These are phyloP conservation scores for Marasmius tenuissimus DNA, from an alignment of 1,284 basidiomycete species.

Conservation along the genomic window DNA sequence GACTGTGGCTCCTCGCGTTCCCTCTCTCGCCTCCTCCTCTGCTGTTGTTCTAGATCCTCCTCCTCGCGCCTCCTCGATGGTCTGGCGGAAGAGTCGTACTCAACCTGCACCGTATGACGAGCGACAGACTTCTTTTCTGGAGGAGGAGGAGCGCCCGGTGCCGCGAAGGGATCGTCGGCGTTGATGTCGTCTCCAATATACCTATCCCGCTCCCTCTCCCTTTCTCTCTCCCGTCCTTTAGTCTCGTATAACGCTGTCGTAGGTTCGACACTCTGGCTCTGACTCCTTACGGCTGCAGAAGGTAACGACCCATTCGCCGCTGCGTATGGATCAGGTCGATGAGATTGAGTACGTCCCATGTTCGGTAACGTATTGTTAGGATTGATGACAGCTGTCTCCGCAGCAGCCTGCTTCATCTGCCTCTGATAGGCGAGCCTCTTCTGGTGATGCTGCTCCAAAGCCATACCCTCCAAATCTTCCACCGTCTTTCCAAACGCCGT, in stretches of 20 bases:
- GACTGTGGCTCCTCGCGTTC: conserved; percentile 7
- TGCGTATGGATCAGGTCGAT: conserved; percentile 32
- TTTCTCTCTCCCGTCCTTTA: conserved; percentile 27
- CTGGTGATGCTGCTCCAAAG: conserved; percentile 72
- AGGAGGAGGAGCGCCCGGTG: conserved; percentile 23
- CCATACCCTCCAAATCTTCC: conserved; percentile 66
- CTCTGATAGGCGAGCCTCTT: conserved; percentile 70
- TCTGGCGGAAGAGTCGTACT: conserved; percentile 69
- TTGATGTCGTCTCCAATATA: conserved; percentile 18
- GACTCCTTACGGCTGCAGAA: conserved; percentile 17
- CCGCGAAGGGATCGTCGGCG: conserved; percentile 48
- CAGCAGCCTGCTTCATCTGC: conserved; percentile 44
- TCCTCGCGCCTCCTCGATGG: conserved; percentile 15
- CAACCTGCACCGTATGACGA: conserved; percentile 88
- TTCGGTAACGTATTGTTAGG: background rate
- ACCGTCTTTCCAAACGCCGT: conserved; percentile 62
- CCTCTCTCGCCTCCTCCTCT: conserved; percentile 5
- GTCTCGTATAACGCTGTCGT: conserved; percentile 33
- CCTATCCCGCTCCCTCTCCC: background rate
- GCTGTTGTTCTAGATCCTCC: conserved; percentile 23
- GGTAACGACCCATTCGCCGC: conserved; percentile 26
- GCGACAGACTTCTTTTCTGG: conserved; percentile 33
- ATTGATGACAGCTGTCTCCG: conserved; percentile 23
- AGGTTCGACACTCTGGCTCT: conserved; percentile 25
- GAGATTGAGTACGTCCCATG: conserved; percentile 37